Conservation (phyloP, 2,329 filamentous ascomycete species). For the Capronia coronata region DNA sequence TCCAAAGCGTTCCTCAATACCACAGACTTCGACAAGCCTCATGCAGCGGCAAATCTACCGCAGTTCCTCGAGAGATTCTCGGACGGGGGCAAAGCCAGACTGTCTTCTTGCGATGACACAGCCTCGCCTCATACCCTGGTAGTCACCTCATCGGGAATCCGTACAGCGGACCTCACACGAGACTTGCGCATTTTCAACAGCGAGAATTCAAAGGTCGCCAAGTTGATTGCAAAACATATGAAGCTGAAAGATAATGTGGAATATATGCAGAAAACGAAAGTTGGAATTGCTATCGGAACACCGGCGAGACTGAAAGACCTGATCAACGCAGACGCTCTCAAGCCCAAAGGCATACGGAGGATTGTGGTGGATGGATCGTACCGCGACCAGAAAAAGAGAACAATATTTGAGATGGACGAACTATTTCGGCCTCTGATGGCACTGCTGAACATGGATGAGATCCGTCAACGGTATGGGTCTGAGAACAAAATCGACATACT, state of each 20-base stretch:
- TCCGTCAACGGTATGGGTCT: constrained; percentile 36
- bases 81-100: constrained; percentile 50
- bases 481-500: constrained; percentile 19
- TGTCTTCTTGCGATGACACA: constrained; percentile 62
- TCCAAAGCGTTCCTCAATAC: constrained; percentile 76
- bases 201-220: constrained; percentile 68
- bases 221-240: constrained; percentile 97
- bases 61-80: constrained; percentile 63
- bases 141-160: constrained; percentile 73
- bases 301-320: constrained; percentile 75
- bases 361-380: constrained; percentile 87
- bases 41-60: constrained; percentile 67
- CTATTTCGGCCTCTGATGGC: constrained; percentile 72
- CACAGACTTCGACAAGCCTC: constrained; percentile 61
- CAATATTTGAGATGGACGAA: constrained; percentile 92
- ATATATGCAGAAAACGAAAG: constrained; percentile 62
- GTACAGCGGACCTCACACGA: constrained; percentile 74
- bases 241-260: constrained; percentile 81
- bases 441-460: constrained; percentile 63
- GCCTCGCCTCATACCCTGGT: constrained; percentile 80
- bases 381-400: constrained; percentile 89
- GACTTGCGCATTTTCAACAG: constrained; percentile 28
- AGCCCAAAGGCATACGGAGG: constrained; percentile 63
- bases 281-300: constrained; percentile 85
- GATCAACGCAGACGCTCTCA: constrained; percentile 74